These are phyloP conservation scores for Solanum pennellii DNA, from an alignment of 257 asterid species.

Conservation along the genomic window DNA sequence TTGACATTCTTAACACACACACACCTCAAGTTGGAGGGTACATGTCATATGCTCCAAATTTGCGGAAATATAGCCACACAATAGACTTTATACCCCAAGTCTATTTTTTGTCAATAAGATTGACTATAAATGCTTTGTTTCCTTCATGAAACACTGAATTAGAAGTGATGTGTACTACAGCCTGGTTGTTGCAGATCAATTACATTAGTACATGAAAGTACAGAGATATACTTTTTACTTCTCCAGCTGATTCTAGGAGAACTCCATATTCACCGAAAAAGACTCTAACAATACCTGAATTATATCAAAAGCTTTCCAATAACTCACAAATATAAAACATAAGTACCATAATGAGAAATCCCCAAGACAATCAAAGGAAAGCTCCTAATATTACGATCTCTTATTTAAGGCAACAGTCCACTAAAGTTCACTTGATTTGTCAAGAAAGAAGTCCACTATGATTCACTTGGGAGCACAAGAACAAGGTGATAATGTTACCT, in stretches of 20 bases:
- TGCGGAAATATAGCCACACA: not conserved
- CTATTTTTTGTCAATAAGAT: not conserved
- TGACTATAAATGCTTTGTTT: not conserved
- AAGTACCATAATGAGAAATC: not conserved
- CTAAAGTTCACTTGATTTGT: not conserved
- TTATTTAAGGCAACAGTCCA: not conserved
- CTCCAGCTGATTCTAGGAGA: not conserved
- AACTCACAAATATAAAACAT: not conserved
- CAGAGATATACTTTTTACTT: not conserved
- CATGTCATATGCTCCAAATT: not conserved
- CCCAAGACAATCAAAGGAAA: not conserved
- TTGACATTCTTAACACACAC: not conserved
- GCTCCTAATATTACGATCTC: not conserved
- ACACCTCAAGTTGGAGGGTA: not conserved
- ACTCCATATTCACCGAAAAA: not conserved
- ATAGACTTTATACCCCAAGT: not conserved
- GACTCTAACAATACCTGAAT: not conserved
- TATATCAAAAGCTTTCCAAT: not conserved
- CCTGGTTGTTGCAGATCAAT: not conserved
- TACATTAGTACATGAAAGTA: not conserved
- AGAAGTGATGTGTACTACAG: not conserved
- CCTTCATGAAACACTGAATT: not conserved
- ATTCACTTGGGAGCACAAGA: not conserved
- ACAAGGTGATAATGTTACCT: conserved; percentile 33
- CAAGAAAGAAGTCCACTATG: not conserved